phyloP scores from a whole-genome alignment of 2,329 filamentous ascomycete genomes.

The Sporothrix euskadiensis region DNA sequence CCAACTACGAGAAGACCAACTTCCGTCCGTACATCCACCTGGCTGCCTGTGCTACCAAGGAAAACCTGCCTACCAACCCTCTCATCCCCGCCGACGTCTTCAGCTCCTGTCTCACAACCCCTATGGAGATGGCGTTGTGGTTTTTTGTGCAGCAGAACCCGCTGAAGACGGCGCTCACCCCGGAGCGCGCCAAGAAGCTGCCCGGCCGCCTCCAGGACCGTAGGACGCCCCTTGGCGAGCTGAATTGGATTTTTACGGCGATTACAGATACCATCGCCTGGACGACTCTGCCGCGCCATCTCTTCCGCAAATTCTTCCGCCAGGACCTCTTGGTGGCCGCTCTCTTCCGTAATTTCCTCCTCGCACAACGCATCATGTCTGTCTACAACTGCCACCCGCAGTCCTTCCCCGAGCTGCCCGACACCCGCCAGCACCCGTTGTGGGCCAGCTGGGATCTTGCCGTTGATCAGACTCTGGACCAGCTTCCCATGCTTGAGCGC shows the following conservation, averaged over 20 bases:
- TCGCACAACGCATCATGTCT: constrained; percentile 93
- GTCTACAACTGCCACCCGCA: constrained; percentile 95
- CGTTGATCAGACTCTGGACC: constrained; percentile 89
- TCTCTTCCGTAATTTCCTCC: constrained; percentile 90
- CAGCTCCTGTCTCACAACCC: constrained; percentile 91
- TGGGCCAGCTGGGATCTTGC: constrained; percentile 99
- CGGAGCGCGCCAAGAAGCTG: constrained; percentile 83
- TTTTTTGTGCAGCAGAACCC: constrained; percentile 97
- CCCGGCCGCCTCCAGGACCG: constrained; percentile 90
- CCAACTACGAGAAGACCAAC: constrained; percentile 76
- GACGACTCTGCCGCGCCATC: constrained; percentile 84
- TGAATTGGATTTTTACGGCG: constrained; percentile 99
- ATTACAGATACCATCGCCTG: constrained; percentile 99
- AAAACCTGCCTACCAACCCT: constrained; percentile 93
- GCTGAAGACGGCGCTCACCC: constrained; percentile 64
- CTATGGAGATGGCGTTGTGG: constrained; percentile 94
- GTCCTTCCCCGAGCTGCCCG: constrained; percentile 86
- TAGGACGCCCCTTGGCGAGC: constrained; percentile 87
- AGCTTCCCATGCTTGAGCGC: constrained; percentile 81
- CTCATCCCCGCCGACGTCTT: constrained; percentile 92
- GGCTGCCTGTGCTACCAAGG: constrained; percentile 84
- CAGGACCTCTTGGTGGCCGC: constrained; percentile 99
- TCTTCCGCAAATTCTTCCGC: constrained; percentile 95
- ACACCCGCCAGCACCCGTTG: constrained; percentile 89
- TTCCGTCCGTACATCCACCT: constrained; percentile 78